These are phyloP conservation scores for Aspergillus fumigatus DNA, from an alignment of 2,329 filamentous ascomycete genomes.

Conservation along the genomic window DNA sequence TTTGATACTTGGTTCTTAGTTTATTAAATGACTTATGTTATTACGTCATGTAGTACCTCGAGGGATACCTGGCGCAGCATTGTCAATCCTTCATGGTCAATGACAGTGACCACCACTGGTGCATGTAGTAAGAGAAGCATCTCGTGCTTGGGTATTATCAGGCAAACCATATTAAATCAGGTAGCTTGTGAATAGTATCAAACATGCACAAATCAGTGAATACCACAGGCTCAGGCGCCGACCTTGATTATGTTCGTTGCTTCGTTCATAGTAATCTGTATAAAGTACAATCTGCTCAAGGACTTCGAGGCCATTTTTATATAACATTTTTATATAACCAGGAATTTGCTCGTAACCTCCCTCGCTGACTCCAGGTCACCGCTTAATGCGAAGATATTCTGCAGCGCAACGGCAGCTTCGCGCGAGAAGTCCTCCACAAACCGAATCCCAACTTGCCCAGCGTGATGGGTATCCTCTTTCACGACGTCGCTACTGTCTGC, in stretches of 20 bases:
- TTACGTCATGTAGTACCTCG: not conserved
- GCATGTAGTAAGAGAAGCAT: not conserved
- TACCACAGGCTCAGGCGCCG: not conserved
- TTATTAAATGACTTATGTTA: not conserved
- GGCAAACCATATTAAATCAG: too few relatives aligned
- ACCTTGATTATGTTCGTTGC: not conserved
- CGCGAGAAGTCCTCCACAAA: conserved; percentile 56
- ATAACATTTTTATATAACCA: conserved; percentile 49
- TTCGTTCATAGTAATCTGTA: not conserved
- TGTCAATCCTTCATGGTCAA: too few relatives aligned
- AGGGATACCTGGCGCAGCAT: not conserved
- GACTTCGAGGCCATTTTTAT: conserved; percentile 13
- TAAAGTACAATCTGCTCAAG: not conserved
- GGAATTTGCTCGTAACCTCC: conserved; percentile 56
- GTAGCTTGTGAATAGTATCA: too few relatives aligned
- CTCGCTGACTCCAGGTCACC: conserved; percentile 61
- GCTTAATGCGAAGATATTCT: conserved; percentile 60
- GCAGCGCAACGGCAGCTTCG: conserved; percentile 72
- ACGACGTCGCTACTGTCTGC: conserved; percentile 36
- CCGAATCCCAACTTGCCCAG: conserved; percentile 5
- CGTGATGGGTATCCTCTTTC: conserved; percentile 15
- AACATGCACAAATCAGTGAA: not conserved
- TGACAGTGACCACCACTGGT: not conserved
- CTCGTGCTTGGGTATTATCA: not conserved
- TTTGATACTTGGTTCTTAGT: not conserved